Evolutionary conservation across 2,329 filamentous ascomycete genomes (phyloP).

Genomic region (Trichoderma harzianum): DNA sequence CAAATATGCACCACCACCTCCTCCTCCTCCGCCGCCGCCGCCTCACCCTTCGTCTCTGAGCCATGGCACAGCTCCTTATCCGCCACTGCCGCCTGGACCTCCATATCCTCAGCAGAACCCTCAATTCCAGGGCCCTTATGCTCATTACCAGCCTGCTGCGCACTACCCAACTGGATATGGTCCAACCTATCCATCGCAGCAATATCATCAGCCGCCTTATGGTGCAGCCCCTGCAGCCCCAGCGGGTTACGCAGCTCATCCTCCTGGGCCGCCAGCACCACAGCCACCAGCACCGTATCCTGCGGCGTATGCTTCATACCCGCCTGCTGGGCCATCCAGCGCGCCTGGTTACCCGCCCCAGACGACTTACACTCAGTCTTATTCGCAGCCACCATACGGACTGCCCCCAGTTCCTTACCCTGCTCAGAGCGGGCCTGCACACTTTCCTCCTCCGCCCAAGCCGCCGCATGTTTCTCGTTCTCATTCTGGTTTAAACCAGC

Average conservation of each 20-base stretch:
- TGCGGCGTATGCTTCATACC: conserved; percentile 21
- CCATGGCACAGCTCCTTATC: conserved; percentile 23
- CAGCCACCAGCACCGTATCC: conserved; percentile 14
- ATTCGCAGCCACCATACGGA: conserved; percentile 22
- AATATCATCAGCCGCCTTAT: conserved; percentile 25
- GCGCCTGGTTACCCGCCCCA: conserved; percentile 5
- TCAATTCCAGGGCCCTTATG: conserved; percentile 25
- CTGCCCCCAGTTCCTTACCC: conserved; percentile 25
- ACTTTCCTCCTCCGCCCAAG: conserved; percentile 4
- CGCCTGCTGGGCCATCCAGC: conserved; percentile 22
- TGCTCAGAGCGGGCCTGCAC: conserved; percentile 21
- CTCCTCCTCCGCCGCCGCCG: neutral
- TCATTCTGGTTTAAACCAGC: conserved; percentile 21
- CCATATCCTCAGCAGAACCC: conserved; percentile 27
- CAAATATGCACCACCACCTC: conserved; percentile 32
- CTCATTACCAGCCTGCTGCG: conserved; percentile 24
- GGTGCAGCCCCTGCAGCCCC: conserved; percentile 19
- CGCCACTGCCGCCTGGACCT: conserved; percentile 25
- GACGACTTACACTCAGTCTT: conserved; percentile 19
- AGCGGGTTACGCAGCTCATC: conserved; percentile 19
- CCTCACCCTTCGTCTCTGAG: conserved; percentile 11
- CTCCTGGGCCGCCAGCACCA: conserved; percentile 17
- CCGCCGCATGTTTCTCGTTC: conserved; percentile 21
- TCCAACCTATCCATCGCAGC: conserved; percentile 27
- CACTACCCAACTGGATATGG: conserved; percentile 28